A percentile compares a stretch with the other conserved stretches of the same genome.
Conservation (phyloP, 2,329 filamentous ascomycete genomes). For the Colletotrichum sp. region DNA sequence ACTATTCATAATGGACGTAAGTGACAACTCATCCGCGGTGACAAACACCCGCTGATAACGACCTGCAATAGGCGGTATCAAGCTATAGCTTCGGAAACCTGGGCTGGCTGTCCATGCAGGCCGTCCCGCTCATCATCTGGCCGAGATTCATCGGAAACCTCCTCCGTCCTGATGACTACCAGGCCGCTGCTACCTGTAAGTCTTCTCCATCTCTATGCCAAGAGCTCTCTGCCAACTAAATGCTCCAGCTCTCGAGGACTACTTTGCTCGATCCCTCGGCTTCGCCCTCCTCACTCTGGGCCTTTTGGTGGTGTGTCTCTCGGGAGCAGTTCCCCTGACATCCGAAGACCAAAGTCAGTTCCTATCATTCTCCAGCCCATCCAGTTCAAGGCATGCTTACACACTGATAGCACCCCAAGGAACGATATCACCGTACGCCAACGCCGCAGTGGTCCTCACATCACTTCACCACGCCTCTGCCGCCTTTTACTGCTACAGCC, state of each 20-base stretch:
- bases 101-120: slow-evolving; percentile 56
- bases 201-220: neutral
- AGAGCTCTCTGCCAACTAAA: neutral
- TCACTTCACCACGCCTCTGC: slow-evolving; percentile 67
- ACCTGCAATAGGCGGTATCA: slow-evolving; percentile 47
- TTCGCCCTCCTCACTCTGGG: slow-evolving; percentile 70
- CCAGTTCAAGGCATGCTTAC: neutral
- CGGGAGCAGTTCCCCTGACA: slow-evolving; percentile 73
- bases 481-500: slow-evolving; percentile 72
- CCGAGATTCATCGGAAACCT: slow-evolving; percentile 52
- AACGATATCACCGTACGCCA: slow-evolving; percentile 65
- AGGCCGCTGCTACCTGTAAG: slow-evolving; percentile 33
- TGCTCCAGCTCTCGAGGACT: slow-evolving; percentile 66
- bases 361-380: neutral
- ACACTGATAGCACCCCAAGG: slow-evolving; percentile 26
- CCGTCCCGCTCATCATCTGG: slow-evolving; percentile 51
- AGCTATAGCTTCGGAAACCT: slow-evolving; percentile 57
- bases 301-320: slow-evolving; percentile 69
- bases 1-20: slow-evolving; percentile 30
- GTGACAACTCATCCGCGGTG: neutral
- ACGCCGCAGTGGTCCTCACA: slow-evolving; percentile 70
- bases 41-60: neutral
- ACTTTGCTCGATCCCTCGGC: slow-evolving; percentile 76
- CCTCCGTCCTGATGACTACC: slow-evolving; percentile 36
- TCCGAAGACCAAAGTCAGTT: slow-evolving; percentile 40